Evolutionary conservation across 495 filamentous ascomycete species (phyloP), one percentile per base, ranked within the genome.

Genomic region (Sporormia fimetaria): DNA sequence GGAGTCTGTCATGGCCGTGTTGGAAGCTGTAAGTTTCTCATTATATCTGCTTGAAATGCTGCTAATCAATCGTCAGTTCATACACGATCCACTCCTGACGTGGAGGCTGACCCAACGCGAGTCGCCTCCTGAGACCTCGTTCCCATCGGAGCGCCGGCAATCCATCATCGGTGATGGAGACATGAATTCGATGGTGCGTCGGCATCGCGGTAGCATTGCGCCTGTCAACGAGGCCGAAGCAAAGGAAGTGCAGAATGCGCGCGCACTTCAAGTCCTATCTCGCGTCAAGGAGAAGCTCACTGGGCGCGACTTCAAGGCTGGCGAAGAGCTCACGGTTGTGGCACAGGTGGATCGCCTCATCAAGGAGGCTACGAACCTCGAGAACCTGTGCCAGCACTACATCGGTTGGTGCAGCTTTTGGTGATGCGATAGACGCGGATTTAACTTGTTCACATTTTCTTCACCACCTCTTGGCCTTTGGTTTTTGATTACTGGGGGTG

Each of bases 371-470:
- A 96, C 90, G 4, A 95, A 84, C 52, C 68, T 95, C 31, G 92
- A 96, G 68, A 96, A 96, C 63, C 69, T 99, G 42, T 96, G 92
- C 57, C 90, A 95, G 65, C 90, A 96, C 65, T 99, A 95, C 62
- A 95, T 96, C 44, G 90, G 88, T 38, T 92, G 86, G 85, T 93
- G 85, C 61, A 87, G 81, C 63, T 92, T 88, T 70, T 88, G 84
- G 83, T 92, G 62, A 42, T 11, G 26, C n/a, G 1, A 29, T 20
- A n/a, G 18, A 11, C 14, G 6, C 12, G 12, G 29, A 32, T 7
- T 10, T 7, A 14, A 14, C 6, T 32, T 32, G 29, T 5, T 32
- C n/a, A n/a, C n/a, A n/a, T n/a, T n/a, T n/a, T n/a, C n/a, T n/a
- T n/a, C n/a, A n/a, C n/a, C n/a, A n/a, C n/a, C n/a, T n/a, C n/a